A percentile compares a stretch with the other conserved stretches of the same genome.
phyloP scores from a whole-genome alignment of 768 basidiomycete species.

The Pleurotus cornucopiae region DNA sequence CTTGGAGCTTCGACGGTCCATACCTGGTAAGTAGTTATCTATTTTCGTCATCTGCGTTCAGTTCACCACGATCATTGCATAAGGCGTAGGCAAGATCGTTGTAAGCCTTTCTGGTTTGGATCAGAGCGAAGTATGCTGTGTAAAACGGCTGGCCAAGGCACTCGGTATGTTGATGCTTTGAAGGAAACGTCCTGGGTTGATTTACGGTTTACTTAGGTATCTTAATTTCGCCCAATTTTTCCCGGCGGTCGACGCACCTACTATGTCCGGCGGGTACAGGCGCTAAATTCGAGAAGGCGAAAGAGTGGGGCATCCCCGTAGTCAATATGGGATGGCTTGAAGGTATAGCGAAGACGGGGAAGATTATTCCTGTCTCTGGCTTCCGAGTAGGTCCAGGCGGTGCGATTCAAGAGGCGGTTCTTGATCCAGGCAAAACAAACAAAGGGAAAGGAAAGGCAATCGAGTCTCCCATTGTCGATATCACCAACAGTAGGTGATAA shows the following conservation, averaged over 20 bases:
- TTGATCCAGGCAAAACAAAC: background rate
- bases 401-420: conserved; percentile 4
- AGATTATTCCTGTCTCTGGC: conserved; percentile 31
- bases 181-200: background rate
- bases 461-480: conserved; percentile 32
- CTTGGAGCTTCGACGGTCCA: conserved; percentile 51
- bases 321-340: conserved; percentile 69
- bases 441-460: conserved; percentile 18
- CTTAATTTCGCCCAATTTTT: conserved; percentile 52
- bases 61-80: conserved; percentile 1
- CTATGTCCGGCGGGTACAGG: conserved; percentile 71
- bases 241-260: conserved; percentile 70
- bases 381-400: conserved; percentile 18
- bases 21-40: conserved; percentile 41
- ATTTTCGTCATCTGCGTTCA: background rate
- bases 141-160: conserved; percentile 61
- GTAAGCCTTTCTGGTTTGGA: conserved; percentile 78
- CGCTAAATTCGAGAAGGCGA: conserved; percentile 73
- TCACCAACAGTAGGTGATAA: conserved; percentile 38
- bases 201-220: conserved; percentile 38
- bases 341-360: conserved; percentile 49
- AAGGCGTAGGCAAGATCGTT: conserved; percentile 56
- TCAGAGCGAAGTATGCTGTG: conserved; percentile 61
- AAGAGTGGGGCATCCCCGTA: conserved; percentile 76
- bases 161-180: conserved; percentile 43